Conservation (phyloP, 441 rosid genomes). For the Pelargonium fulgidum region DNA sequence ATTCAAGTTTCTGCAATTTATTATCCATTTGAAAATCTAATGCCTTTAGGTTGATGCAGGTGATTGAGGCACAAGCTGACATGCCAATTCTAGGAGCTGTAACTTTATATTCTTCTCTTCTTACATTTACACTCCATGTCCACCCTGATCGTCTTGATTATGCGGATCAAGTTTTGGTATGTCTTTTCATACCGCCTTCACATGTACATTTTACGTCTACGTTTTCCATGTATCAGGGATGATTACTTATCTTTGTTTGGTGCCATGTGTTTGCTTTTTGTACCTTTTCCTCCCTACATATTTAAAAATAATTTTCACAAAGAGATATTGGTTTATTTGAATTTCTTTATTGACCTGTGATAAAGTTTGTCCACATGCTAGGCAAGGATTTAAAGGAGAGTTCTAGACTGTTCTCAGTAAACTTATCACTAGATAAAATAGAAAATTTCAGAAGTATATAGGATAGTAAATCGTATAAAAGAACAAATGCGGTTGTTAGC, state of each 20-base stretch:
- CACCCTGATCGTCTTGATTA: constrained; percentile 98
- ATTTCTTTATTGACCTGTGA: too few relatives aligned
- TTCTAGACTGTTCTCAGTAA: not conserved
- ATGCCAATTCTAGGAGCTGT: constrained; percentile 93
- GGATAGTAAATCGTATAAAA: not conserved
- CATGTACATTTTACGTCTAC: constrained; percentile 1
- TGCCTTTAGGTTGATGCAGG: constrained; percentile 45
- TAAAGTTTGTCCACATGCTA: not conserved
- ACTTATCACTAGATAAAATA: not conserved
- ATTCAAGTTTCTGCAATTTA: not conserved
- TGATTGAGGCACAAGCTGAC: constrained; percentile 89
- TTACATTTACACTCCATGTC: constrained; percentile 89
- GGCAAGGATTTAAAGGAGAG: not conserved
- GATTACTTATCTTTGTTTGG: not conserved
- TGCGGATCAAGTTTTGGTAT: constrained; percentile 98
- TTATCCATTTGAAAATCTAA: not conserved
- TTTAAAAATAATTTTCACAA: not conserved
- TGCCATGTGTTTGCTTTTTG: constrained; percentile 15
- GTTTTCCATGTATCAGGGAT: constrained; percentile 3
- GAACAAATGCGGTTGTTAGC: not conserved
- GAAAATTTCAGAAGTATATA: not conserved
- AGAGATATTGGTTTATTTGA: not conserved
- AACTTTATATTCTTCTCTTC: constrained; percentile 91
- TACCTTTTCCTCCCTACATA: not conserved
- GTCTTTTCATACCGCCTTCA: constrained; percentile 18